Percentiles rank a stretch among this genome's conserved stretches.
Conservation (phyloP, 208 protist genomes). For the Trypanosoma conorhini region DNA sequence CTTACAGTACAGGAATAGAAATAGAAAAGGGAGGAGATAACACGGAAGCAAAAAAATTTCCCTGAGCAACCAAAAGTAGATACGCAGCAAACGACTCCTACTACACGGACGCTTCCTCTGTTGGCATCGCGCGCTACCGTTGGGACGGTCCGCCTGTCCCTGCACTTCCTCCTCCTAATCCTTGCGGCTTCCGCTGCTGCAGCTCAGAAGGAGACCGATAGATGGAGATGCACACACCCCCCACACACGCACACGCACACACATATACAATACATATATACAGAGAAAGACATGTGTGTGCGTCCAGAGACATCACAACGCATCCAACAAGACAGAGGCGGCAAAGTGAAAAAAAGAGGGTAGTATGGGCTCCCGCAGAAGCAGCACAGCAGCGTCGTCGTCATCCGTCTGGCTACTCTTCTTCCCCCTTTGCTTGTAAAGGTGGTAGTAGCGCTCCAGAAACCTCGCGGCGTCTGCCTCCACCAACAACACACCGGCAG, state of each 20-base stretch:
- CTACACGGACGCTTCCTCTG: not conserved
- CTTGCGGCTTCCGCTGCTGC: not conserved
- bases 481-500: slow-evolving; percentile 11
- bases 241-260: not conserved
- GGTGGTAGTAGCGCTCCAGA: slow-evolving; percentile 8
- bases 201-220: not conserved
- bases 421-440: not conserved
- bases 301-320: not conserved
- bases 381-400: not conserved
- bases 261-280: not conserved
- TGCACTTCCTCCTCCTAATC: not conserved
- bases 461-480: slow-evolving; percentile 5
- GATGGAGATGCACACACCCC: not conserved
- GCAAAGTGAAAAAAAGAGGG: slow-evolving; percentile 10
- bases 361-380: not conserved
- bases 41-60: not conserved
- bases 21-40: slow-evolving; percentile 7
- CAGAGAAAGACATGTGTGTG: no score
- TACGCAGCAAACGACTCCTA: not conserved
- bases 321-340: not conserved
- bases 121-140: not conserved
- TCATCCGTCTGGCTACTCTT: not conserved
- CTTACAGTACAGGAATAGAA: not conserved
- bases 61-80: not conserved
- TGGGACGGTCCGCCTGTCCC: not conserved